Percentiles rank a stretch among this genome's conserved stretches.
Evolutionary conservation across 805 yeast genomes (phyloP).

Genomic region (Candida sphagnicola): DNA sequence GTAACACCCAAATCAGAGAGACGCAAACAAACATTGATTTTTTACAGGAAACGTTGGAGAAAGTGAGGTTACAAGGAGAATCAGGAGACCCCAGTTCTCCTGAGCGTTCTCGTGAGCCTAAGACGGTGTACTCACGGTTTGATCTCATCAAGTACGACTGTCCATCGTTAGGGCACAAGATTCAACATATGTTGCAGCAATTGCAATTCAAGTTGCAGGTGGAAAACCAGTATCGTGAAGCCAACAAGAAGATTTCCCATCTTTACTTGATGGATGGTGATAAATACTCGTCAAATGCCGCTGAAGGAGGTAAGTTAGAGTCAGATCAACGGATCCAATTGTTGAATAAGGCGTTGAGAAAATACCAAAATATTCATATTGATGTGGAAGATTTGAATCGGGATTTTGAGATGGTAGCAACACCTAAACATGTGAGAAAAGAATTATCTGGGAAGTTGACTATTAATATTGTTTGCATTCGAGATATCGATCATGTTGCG

Average conservation of each 20-base stretch:
- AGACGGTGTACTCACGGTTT: constrained; percentile 58
- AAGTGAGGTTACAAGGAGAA: constrained; percentile 41
- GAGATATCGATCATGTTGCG: constrained; percentile 91
- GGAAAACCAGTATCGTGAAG: constrained; percentile 89
- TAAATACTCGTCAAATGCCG: constrained; percentile 76
- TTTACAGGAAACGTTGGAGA: constrained; percentile 70
- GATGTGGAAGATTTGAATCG: constrained; percentile 62
- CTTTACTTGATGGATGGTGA: constrained; percentile 92
- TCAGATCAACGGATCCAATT: constrained; percentile 81
- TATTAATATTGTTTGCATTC: constrained; percentile 68
- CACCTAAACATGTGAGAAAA: constrained; percentile 72
- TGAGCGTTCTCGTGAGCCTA: constrained; percentile 5
- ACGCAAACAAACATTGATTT: constrained; percentile 90
- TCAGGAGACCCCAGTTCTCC: constrained; percentile 1
- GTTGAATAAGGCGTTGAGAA: constrained; percentile 75
- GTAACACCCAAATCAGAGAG: constrained; percentile 86
- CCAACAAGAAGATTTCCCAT: constrained; percentile 83
- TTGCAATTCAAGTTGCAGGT: constrained; percentile 90
- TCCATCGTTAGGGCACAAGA: constrained; percentile 90
- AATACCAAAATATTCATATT: constrained; percentile 86
- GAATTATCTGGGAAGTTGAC: constrained; percentile 80
- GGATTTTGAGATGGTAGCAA: constrained; percentile 61
- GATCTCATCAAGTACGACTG: constrained; percentile 91
- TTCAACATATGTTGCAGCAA: constrained; percentile 93
- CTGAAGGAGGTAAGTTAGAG: constrained; percentile 82